These are phyloP conservation scores for Orbilia oligospora DNA, from an alignment of 2,329 filamentous ascomycete genomes.

Conservation along the genomic window DNA sequence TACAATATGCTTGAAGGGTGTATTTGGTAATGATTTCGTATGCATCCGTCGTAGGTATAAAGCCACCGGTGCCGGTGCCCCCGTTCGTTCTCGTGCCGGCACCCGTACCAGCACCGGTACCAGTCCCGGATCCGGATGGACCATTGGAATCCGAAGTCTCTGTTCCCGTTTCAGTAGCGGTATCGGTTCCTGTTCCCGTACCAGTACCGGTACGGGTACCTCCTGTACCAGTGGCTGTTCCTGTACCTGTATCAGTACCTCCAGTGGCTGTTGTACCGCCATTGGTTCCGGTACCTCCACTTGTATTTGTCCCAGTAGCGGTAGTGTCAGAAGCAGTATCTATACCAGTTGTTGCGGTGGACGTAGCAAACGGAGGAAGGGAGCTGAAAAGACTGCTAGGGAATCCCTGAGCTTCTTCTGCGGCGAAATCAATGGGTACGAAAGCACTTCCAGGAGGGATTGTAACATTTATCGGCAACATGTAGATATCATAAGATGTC, in stretches of 20 bases:
- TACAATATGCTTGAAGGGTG: constrained; percentile 17
- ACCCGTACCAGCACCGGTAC: no score
- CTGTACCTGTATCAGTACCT: neutral
- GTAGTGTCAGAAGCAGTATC: neutral
- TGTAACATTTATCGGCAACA: constrained; percentile 19
- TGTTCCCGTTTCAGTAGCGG: neutral
- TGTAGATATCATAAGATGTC: constrained; percentile 23
- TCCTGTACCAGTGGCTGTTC: neutral
- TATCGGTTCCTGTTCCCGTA: neutral
- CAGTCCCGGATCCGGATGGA: neutral
- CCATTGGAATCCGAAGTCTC: neutral
- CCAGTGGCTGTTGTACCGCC: neutral
- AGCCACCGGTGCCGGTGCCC: neutral
- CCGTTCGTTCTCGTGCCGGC: no score
- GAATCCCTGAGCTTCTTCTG: neutral
- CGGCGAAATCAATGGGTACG: neutral
- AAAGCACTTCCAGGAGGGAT: constrained; percentile 3
- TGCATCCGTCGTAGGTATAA: constrained; percentile 1
- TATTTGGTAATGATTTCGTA: constrained; percentile 22
- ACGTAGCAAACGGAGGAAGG: neutral
- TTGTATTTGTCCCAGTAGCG: neutral
- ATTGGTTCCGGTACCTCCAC: neutral
- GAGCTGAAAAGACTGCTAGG: constrained; percentile 10
- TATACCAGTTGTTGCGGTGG: neutral
- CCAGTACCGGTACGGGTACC: neutral